These are phyloP conservation scores for Pleurotus eryngii DNA, from an alignment of 768 basidiomycete genomes.

Conservation along the genomic window DNA sequence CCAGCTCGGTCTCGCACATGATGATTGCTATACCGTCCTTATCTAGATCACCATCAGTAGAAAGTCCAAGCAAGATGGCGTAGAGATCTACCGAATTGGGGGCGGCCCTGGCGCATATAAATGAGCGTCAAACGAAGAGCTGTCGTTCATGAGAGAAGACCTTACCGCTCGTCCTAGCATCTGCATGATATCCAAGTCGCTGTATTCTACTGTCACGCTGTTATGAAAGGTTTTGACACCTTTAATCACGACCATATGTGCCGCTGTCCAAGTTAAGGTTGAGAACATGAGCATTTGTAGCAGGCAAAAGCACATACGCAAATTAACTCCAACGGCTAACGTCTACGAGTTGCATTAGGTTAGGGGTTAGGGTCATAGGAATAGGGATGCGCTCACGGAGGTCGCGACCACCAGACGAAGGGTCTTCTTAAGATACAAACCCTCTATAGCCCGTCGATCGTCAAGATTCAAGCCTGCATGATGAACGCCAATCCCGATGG, in stretches of 20 bases:
- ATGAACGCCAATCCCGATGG: constrained; percentile 81
- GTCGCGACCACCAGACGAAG: constrained; percentile 77
- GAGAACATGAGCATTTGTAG: neutral
- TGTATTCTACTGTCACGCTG: constrained; percentile 71
- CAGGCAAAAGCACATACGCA: constrained; percentile 55
- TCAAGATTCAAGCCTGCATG: constrained; percentile 81
- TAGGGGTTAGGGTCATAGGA: constrained; percentile 8
- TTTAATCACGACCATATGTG: constrained; percentile 90
- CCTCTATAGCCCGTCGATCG: constrained; percentile 74
- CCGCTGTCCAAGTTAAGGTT: constrained; percentile 47
- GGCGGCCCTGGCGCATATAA: constrained; percentile 59
- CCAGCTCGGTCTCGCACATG: constrained; percentile 71
- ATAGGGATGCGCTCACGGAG: constrained; percentile 51
- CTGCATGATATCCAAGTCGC: constrained; percentile 90
- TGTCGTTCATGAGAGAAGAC: neutral
- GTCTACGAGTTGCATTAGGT: constrained; percentile 47
- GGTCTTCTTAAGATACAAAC: constrained; percentile 60
- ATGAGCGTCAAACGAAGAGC: neutral
- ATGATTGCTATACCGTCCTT: constrained; percentile 82
- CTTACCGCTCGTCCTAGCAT: constrained; percentile 93
- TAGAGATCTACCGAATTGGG: constrained; percentile 70
- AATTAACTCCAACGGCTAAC: constrained; percentile 92
- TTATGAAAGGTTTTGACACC: constrained; percentile 83
- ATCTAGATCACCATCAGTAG: constrained; percentile 41
- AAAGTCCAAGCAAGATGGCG: neutral